Conservation (phyloP, 176 grass and related monocot genomes). For the Bothriochloa decipiens region DNA sequence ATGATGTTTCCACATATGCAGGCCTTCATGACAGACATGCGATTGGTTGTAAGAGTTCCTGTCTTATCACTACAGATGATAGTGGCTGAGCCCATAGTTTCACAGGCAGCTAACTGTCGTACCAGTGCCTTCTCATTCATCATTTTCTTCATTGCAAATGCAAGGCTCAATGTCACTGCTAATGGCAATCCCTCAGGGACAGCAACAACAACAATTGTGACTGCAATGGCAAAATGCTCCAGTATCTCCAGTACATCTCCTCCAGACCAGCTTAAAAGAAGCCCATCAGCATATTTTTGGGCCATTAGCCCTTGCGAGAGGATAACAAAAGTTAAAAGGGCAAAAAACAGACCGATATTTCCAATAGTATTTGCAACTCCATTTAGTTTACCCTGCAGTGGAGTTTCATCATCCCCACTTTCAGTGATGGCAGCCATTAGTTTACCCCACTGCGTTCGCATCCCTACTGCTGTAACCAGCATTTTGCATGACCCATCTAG, state of each 20-base stretch:
- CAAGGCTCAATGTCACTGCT: conserved; percentile 79
- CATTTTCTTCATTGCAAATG: conserved; percentile 84
- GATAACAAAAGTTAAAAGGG: conserved; percentile 66
- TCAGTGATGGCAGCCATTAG: conserved; percentile 60
- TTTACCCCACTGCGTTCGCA: conserved; percentile 74
- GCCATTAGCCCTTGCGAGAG: conserved; percentile 51
- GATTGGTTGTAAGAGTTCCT: conserved; percentile 69
- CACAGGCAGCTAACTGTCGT: conserved; percentile 67
- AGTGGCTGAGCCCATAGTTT: conserved; percentile 74
- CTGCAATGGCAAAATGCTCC: conserved; percentile 67
- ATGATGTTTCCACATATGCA: conserved; percentile 48
- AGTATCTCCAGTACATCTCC: conserved; percentile 60
- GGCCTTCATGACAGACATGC: conserved; percentile 66
- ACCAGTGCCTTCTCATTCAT: conserved; percentile 81
- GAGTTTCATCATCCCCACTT: conserved; percentile 71
- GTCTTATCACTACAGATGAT: conserved; percentile 76
- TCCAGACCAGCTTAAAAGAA: conserved; percentile 62
- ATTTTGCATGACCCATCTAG: conserved; percentile 67
- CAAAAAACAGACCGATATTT: conserved; percentile 63
- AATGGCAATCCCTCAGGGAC: conserved; percentile 82
- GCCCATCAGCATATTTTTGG: conserved; percentile 50
- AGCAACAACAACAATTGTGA: conserved; percentile 76
- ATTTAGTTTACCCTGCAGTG: conserved; percentile 64
- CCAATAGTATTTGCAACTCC: conserved; percentile 75
- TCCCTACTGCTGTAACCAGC: conserved; percentile 68